Base-by-base conservation (phyloP, 805 yeast genomes). In the Wickerhamomyces alni region DNA sequence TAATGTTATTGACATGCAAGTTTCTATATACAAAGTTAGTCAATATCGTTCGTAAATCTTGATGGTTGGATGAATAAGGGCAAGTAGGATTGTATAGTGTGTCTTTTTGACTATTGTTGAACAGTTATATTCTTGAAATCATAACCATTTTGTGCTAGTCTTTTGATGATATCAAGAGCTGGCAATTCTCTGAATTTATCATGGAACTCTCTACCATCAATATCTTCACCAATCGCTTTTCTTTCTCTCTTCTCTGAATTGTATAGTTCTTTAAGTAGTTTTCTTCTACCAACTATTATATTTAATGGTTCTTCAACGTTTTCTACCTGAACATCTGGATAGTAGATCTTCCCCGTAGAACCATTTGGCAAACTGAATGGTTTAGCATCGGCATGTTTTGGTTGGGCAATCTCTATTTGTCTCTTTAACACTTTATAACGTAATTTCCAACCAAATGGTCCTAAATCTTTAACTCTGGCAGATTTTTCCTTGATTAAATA, bases 381-480 rank as follows among this genome's bases (percentile, higher is more conserved):
- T 38, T 59, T 65, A 4, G 62, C 54, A 33, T 59, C 58, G 44
- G 57, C 59, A 40, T 67, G 69, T 40, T 63, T 61, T 43, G 69
- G 67, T 45, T 63, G 63, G 41, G 63, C 66, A 37, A 54, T 50
- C 51, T 54, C 70, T 51, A 65, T 65, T 52, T 62, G 55, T 42
- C 61, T 59, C 52, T 62, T 63, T 54, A 91, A 60, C 13, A 93
- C 79, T 41, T 78, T 75, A 60, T 82, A 89, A 55, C 91, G 82
- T 50, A 93, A 69, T 52, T 75, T 76, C 98, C 98, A 93, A 26
- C 98, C 99, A 41, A 75, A 70, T 39, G 89, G 82, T 0, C 99
- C 99, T 55, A 93, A 67, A 59, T 93, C 95, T 67, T 93, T 93
- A 48, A 87, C 70, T 66, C 99, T 74, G 3, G 95, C 94, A 6